phyloP scores from a whole-genome alignment of 192 early-diverging fungal species.

The Coemansia asiatica region DNA sequence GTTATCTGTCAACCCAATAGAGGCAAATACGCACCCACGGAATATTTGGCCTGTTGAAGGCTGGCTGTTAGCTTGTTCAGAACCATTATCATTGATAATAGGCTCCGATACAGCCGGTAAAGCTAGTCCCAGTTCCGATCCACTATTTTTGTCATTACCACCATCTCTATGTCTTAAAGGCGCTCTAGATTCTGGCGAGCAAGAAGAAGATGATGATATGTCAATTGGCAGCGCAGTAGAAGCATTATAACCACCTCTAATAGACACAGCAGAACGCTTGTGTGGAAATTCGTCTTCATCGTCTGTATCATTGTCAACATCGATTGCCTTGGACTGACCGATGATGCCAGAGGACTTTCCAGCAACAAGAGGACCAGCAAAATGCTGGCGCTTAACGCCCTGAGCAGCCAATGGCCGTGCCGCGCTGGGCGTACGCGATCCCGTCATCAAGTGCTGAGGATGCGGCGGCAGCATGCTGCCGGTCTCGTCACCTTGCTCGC shows the following conservation, averaged over 20 bases:
- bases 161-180: no score
- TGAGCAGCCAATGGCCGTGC: neutral
- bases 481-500: neutral
- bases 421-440: no score
- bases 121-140: no score
- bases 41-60: conserved; percentile 10
- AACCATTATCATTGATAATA: neutral
- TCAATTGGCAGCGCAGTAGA: neutral
- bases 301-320: neutral
- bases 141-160: no score
- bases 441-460: conserved; percentile 10
- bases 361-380: neutral
- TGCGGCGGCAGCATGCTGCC: conserved; percentile 13
- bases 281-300: no score
- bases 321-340: no score
- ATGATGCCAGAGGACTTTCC: no score
- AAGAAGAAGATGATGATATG: neutral
- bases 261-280: neutral
- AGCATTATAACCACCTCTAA: neutral
- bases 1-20: conserved; percentile 21
- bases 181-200: neutral
- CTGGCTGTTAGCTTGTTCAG: neutral
- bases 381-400: neutral
- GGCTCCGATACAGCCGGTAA: neutral
- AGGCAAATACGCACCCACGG: conserved; percentile 32